Conservation (phyloP, 2,329 filamentous ascomycete species). For the Xylariaceae sp. region DNA sequence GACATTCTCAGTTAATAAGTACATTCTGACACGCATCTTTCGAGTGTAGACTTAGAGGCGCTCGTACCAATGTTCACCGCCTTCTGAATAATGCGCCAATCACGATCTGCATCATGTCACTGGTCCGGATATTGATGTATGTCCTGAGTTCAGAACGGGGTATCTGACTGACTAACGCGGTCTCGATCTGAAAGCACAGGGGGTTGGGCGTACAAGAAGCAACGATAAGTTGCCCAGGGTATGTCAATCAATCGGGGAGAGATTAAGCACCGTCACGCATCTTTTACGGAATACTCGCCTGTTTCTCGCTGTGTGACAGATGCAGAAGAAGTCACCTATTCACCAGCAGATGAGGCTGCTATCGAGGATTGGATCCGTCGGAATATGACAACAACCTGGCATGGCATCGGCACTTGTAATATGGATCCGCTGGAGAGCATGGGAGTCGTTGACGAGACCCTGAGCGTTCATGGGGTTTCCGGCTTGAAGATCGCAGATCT, state of each 20-base stretch:
- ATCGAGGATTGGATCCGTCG: conserved; percentile 37
- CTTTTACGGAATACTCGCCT: conserved; percentile 36
- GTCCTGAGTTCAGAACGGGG: conserved; percentile 52
- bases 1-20: no score
- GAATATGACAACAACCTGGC: conserved; percentile 35
- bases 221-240: conserved; percentile 55
- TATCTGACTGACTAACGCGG: conserved; percentile 45
- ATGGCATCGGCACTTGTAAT: conserved; percentile 35
- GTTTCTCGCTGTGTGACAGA: no score
- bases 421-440: conserved; percentile 34
- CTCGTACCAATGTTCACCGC: not conserved
- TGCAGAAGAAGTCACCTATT: no score
- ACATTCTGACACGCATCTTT: no score
- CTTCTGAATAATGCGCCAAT: not conserved
- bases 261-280: conserved; percentile 38
- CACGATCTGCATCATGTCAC: conserved; percentile 48
- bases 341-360: conserved; percentile 34
- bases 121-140: conserved; percentile 32
- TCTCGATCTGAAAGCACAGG: conserved; percentile 51
- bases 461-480: conserved; percentile 36
- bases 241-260: conserved; percentile 47
- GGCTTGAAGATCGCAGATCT: conserved; percentile 35
- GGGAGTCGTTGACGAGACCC: conserved; percentile 35
- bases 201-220: conserved; percentile 60
- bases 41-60: not conserved